Evolutionary conservation across 73 alveolate species (phyloP).

Genomic region (Uronychia binucleata): DNA sequence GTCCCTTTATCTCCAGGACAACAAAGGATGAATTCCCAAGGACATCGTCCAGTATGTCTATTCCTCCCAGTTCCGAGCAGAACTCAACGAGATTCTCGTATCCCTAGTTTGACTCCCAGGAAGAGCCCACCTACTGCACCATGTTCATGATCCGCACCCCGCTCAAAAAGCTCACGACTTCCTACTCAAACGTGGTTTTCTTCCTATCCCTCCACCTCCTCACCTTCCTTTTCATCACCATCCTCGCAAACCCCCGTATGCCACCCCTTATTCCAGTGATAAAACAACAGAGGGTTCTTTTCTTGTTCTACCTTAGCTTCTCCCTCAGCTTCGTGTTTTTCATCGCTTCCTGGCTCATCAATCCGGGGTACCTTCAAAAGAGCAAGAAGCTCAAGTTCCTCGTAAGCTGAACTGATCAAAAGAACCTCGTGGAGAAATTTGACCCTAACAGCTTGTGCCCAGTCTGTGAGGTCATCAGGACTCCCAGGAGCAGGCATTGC

Average conservation of each 20-base stretch:
- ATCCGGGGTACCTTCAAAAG: slow-evolving; percentile 20
- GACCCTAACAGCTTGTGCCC: slow-evolving; percentile 72
- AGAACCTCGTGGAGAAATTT: slow-evolving; percentile 31
- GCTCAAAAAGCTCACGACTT: slow-evolving; percentile 11
- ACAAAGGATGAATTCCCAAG: slow-evolving; percentile 14
- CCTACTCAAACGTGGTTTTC: background rate
- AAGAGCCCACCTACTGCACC: slow-evolving; percentile 26
- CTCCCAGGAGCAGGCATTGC: slow-evolving; percentile 82
- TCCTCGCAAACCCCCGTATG: slow-evolving; percentile 19
- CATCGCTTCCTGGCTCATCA: background rate
- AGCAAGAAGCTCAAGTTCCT: background rate
- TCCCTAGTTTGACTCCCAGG: no score
- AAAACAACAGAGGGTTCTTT: slow-evolving; percentile 17
- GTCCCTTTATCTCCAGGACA: background rate
- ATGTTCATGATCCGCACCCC: slow-evolving; percentile 54
- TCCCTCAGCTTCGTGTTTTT: background rate
- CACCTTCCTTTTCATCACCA: background rate
- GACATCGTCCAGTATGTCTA: slow-evolving; percentile 23
- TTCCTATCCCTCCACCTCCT: slow-evolving; percentile 1
- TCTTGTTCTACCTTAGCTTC: background rate
- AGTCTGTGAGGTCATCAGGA: slow-evolving; percentile 67
- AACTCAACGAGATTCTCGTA: slow-evolving; percentile 28
- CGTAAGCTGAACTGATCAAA: slow-evolving; percentile 17
- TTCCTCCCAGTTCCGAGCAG: slow-evolving; percentile 12
- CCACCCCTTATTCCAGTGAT: background rate